Percentiles rank a stretch among this genome's conserved stretches.
Evolutionary conservation across 139 green algal genomes (phyloP).

Genomic region (Diplosphaera chodatii): DNA sequence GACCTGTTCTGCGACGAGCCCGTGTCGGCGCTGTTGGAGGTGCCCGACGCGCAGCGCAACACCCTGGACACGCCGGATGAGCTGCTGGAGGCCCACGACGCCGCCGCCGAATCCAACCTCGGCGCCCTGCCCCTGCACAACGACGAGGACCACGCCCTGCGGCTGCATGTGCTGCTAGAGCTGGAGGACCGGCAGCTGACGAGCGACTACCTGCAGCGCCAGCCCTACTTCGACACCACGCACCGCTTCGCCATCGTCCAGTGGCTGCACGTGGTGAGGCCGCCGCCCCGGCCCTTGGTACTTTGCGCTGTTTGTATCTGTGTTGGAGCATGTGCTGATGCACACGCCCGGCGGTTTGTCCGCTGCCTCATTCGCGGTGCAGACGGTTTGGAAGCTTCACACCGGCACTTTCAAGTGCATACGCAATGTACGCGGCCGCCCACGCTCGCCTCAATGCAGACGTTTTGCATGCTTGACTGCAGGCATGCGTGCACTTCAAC

Average conservation of each 20-base stretch:
- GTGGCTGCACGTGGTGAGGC: background rate
- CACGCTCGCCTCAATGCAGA: too few species aligned
- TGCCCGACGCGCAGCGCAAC: background rate
- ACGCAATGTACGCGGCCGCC: too few species aligned
- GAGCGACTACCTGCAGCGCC: background rate
- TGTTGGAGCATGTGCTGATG: too few species aligned
- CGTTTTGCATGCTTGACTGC: too few species aligned
- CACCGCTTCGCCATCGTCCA: constrained; percentile 1
- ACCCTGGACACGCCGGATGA: background rate
- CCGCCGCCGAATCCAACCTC: background rate
- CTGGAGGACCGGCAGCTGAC: background rate
- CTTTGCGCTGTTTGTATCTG: background rate
- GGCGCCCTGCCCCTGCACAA: background rate
- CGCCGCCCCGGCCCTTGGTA: too few species aligned
- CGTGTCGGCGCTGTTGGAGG: background rate
- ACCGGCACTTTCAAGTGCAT: too few species aligned
- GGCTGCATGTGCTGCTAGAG: background rate
- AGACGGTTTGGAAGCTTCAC: background rate
- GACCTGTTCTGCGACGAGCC: background rate
- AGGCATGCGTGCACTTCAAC: background rate
- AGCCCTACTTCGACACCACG: background rate
- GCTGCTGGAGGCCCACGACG: background rate
- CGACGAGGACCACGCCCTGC: background rate
- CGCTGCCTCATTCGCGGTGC: background rate
- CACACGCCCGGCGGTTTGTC: too few species aligned